Percentiles rank a stretch among this genome's conserved stretches.
Conservation (phyloP, 805 yeast species). For the Ogataea populi-albae region DNA sequence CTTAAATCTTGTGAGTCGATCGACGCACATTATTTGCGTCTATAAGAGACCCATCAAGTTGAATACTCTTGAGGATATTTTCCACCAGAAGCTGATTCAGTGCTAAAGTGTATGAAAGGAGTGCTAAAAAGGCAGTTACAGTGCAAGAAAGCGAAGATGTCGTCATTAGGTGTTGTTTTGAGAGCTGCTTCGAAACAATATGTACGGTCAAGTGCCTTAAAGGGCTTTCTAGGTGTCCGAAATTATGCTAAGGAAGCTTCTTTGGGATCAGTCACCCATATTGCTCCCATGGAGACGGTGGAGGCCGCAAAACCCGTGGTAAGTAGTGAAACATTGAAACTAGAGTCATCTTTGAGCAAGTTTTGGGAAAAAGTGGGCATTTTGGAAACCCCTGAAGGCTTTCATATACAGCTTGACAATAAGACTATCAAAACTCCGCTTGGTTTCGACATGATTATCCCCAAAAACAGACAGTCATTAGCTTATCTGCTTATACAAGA, state of each 20-base stretch:
- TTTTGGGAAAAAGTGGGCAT: constrained; percentile 77
- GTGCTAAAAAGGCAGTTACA: too few relatives aligned
- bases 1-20: constrained; percentile 2
- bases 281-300: constrained; percentile 5
- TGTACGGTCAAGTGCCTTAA: not conserved
- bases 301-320: constrained; percentile 33
- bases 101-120: not conserved
- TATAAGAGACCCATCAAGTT: not conserved
- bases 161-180: too few relatives aligned
- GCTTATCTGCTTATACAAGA: constrained; percentile 82
- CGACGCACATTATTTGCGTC: not conserved
- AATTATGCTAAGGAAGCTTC: constrained; percentile 13
- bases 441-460: constrained; percentile 68
- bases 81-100: too few relatives aligned
- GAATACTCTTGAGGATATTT: too few relatives aligned
- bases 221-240: constrained; percentile 6
- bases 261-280: constrained; percentile 10
- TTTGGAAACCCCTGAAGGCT: constrained; percentile 32
- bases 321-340: constrained; percentile 61
- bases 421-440: constrained; percentile 81
- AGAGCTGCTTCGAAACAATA: not conserved
- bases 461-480: constrained; percentile 53
- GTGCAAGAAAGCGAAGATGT: too few relatives aligned
- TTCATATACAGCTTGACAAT: constrained; percentile 63
- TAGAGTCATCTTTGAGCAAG: constrained; percentile 63